Percentiles rank a stretch among this genome's conserved stretches.
Conservation (phyloP, 2,329 filamentous ascomycete species). For the Davidsoniella neocaledoniae region DNA sequence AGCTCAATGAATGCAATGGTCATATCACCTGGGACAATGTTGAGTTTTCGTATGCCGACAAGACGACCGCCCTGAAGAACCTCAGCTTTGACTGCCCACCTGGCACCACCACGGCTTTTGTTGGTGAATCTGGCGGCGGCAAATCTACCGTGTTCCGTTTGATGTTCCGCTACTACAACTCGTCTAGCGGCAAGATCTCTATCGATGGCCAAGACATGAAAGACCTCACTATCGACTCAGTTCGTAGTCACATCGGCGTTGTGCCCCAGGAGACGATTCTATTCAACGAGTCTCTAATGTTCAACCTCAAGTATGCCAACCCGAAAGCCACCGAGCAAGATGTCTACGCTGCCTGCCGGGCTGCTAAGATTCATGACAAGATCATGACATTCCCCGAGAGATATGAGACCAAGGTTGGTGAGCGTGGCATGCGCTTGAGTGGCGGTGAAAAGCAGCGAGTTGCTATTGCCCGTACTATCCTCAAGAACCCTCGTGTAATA, state of each 20-base stretch:
- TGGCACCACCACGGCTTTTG: constrained; percentile 86
- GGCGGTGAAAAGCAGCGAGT: constrained; percentile 90
- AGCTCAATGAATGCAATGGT: constrained; percentile 54
- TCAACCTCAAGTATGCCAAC: constrained; percentile 83
- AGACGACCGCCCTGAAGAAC: constrained; percentile 69
- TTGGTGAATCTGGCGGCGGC: constrained; percentile 90
- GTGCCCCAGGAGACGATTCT: constrained; percentile 93
- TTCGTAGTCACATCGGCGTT: constrained; percentile 80
- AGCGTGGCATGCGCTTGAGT: constrained; percentile 70
- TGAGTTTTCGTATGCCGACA: constrained; percentile 74
- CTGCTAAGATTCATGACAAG: constrained; percentile 83
- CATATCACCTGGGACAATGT: constrained; percentile 80
- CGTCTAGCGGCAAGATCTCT: constrained; percentile 59
- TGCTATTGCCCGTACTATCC: constrained; percentile 79
- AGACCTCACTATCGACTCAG: constrained; percentile 81
- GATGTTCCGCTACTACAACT: constrained; percentile 93
- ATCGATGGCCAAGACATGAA: constrained; percentile 74
- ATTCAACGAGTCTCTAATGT: constrained; percentile 91
- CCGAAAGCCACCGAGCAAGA: constrained; percentile 65
- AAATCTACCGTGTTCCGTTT: constrained; percentile 95
- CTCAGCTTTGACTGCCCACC: constrained; percentile 73
- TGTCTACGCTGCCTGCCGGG: constrained; percentile 63
- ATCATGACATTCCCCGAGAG: constrained; percentile 77
- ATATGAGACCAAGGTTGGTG: constrained; percentile 80
- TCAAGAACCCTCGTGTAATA: constrained; percentile 84